These are phyloP conservation scores for Ascodesmis nigricans DNA, from an alignment of 495 filamentous ascomycete genomes.

Conservation along the genomic window DNA sequence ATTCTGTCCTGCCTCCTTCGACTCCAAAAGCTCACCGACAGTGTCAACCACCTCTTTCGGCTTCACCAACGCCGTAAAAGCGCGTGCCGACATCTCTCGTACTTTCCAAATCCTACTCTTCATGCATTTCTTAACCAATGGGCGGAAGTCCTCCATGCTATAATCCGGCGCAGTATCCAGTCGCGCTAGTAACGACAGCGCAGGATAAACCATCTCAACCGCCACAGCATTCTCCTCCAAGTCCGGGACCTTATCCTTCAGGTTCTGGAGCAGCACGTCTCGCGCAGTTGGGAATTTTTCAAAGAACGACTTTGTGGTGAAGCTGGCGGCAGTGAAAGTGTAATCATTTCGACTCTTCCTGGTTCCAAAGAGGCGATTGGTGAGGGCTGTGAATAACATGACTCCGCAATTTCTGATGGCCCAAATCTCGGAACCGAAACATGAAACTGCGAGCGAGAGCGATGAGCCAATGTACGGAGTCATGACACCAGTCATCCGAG, in stretches of 20 bases:
- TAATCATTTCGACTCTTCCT: slow-evolving; percentile 31
- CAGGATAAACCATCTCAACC: slow-evolving; percentile 66
- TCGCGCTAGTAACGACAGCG: slow-evolving; percentile 52
- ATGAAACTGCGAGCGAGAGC: slow-evolving; percentile 49
- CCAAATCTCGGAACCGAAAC: slow-evolving; percentile 52
- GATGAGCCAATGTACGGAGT: slow-evolving; percentile 48
- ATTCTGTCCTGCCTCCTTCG: slow-evolving; percentile 30
- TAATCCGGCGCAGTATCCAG: slow-evolving; percentile 34
- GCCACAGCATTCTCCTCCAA: slow-evolving; percentile 23
- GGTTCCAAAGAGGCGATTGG: slow-evolving; percentile 51
- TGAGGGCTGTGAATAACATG: slow-evolving; percentile 63
- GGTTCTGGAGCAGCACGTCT: slow-evolving; percentile 41
- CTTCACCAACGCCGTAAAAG: slow-evolving; percentile 43
- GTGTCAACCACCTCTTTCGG: slow-evolving; percentile 29
- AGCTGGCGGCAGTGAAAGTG: slow-evolving; percentile 27
- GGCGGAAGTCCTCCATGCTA: slow-evolving; percentile 26
- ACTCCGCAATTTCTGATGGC: slow-evolving; percentile 81
- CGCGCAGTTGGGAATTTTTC: slow-evolving; percentile 51
- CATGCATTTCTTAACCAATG: slow-evolving; percentile 33
- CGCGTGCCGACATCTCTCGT: slow-evolving; percentile 69
- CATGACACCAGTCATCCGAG: slow-evolving; percentile 38
- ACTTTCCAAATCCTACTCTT: slow-evolving; percentile 69
- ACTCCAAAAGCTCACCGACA: slow-evolving; percentile 29
- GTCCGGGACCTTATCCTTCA: slow-evolving; percentile 29
- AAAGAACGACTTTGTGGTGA: slow-evolving; percentile 34